A percentile compares a stretch with the other conserved stretches of the same genome.
Evolutionary conservation across 305 asterid species (phyloP).

Genomic region (Fraxinus greggii): DNA sequence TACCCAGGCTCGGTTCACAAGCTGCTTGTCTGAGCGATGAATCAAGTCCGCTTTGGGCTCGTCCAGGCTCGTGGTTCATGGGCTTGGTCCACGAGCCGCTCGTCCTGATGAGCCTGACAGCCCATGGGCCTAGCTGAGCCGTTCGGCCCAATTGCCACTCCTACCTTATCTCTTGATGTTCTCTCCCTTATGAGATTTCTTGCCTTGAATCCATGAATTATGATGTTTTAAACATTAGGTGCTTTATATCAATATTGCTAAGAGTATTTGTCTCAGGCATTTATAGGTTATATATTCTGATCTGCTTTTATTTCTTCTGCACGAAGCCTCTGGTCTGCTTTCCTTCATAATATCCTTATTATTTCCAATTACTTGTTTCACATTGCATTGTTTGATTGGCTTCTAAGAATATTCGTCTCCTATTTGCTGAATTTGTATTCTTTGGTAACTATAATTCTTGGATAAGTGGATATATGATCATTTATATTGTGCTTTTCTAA

Average conservation of each 20-base stretch:
- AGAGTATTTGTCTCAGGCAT: not conserved
- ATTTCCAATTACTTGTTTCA: not conserved
- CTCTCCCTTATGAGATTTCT: not conserved
- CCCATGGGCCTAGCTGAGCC: not conserved
- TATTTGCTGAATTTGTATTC: not conserved
- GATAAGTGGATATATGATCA: not conserved
- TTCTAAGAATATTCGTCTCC: not conserved
- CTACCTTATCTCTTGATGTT: not conserved
- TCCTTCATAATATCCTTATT: not conserved
- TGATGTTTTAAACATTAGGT: not conserved
- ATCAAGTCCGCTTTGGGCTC: not conserved
- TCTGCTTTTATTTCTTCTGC: not conserved
- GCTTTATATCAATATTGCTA: not conserved
- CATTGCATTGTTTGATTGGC: not conserved
- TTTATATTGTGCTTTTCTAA: not conserved
- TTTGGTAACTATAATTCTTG: not conserved
- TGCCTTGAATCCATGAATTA: not conserved
- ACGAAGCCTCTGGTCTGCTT: not conserved
- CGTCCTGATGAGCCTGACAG: not conserved
- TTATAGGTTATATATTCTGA: not conserved
- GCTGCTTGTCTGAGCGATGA: not conserved
- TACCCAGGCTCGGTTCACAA: not conserved
- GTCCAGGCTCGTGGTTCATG: not conserved
- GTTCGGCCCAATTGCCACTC: not conserved
- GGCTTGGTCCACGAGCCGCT: not conserved